Percentiles rank a stretch among this genome's conserved stretches.
Evolutionary conservation across 352 stramenopile species (phyloP).

Genomic region (Phytopythium montanum): DNA sequence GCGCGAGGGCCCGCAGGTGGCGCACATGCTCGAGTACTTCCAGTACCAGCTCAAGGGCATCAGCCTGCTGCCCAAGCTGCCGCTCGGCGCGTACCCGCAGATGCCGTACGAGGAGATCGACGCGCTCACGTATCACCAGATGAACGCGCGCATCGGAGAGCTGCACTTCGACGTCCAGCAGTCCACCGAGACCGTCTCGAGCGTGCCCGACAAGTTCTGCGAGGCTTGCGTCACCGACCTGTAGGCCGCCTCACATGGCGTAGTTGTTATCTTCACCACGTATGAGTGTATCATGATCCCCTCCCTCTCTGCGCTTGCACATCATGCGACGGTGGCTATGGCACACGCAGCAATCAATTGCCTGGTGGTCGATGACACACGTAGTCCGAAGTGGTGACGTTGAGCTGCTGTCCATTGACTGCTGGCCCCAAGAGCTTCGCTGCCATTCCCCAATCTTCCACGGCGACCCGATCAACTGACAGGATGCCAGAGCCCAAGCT

Average conservation of each 20-base stretch:
- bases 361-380: neutral
- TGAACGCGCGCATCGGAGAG: constrained; percentile 34
- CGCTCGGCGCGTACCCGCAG: constrained; percentile 84
- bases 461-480: neutral
- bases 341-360: neutral
- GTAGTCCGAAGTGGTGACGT: constrained; percentile 1
- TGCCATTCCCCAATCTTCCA: neutral
- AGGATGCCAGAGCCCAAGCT: constrained; percentile 16
- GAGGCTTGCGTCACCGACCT: constrained; percentile 35
- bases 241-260: neutral
- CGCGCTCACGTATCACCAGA: constrained; percentile 54
- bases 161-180: constrained; percentile 38
- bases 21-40: constrained; percentile 86
- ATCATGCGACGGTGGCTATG: neutral
- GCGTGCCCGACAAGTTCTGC: constrained; percentile 57
- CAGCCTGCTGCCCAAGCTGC: constrained; percentile 81
- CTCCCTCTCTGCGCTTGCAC: neutral
- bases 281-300: neutral
- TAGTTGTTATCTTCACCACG: neutral
- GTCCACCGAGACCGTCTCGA: constrained; percentile 26
- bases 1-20: constrained; percentile 74
- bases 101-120: constrained; percentile 92
- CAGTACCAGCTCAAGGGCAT: constrained; percentile 95
- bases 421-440: neutral
- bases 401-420: too few relatives aligned